These are phyloP conservation scores for Apiotrichum gamsii DNA, from an alignment of 1,284 basidiomycete genomes.

Conservation along the genomic window DNA sequence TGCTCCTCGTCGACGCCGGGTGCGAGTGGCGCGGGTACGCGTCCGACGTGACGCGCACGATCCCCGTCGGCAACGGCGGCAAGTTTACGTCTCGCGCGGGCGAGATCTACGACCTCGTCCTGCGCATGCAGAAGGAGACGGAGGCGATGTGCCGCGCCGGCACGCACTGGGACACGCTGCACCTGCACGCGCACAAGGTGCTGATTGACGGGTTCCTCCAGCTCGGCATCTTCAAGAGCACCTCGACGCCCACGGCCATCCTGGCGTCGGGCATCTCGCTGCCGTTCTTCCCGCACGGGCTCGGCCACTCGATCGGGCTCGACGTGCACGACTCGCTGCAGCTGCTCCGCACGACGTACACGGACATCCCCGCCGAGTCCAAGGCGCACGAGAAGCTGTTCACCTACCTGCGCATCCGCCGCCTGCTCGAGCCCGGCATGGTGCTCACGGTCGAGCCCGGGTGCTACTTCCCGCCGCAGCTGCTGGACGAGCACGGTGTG, in stretches of 20 bases:
- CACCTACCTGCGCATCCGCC: slow-evolving; percentile 66
- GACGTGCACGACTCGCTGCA: slow-evolving; percentile 66
- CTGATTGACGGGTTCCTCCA: slow-evolving; percentile 70
- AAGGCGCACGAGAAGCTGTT: slow-evolving; percentile 56
- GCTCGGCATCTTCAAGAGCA: slow-evolving; percentile 73
- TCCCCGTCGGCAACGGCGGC: slow-evolving; percentile 71
- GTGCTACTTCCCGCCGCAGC: slow-evolving; percentile 73
- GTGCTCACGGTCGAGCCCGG: slow-evolving; percentile 77
- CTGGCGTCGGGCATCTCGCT: slow-evolving; percentile 66
- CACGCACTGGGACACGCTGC: slow-evolving; percentile 77
- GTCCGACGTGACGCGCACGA: slow-evolving; percentile 45
- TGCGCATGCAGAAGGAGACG: slow-evolving; percentile 67
- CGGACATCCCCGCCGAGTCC: slow-evolving; percentile 28
- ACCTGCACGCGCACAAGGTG: slow-evolving; percentile 69
- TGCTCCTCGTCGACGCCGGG: slow-evolving; percentile 83
- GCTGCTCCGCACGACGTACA: slow-evolving; percentile 30
- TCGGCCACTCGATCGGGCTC: slow-evolving; percentile 77
- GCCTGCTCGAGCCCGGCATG: slow-evolving; percentile 68
- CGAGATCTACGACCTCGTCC: slow-evolving; percentile 74
- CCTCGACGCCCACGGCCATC: slow-evolving; percentile 58
- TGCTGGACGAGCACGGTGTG: slow-evolving; percentile 58
- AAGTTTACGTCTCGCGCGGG: slow-evolving; percentile 71
- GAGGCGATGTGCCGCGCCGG: slow-evolving; percentile 65
- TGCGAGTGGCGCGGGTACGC: slow-evolving; percentile 68
- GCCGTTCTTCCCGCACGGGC: slow-evolving; percentile 86